phyloP scores from a whole-genome alignment of 1,284 basidiomycete genomes.

The Takashimella koratensis region DNA sequence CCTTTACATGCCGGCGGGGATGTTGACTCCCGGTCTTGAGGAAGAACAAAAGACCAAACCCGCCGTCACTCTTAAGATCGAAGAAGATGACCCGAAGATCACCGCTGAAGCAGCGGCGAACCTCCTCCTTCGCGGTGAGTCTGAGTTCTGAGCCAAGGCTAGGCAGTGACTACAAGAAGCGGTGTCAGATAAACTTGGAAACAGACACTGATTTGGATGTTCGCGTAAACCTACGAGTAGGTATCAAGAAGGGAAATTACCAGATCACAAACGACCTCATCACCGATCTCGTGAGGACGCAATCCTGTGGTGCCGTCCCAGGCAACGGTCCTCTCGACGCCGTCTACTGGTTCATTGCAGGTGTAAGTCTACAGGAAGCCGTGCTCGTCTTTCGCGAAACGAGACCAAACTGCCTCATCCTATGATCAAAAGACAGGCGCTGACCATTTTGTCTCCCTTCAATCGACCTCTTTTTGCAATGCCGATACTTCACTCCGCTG shows the following conservation, averaged over 20 bases:
- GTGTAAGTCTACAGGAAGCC: slow-evolving; percentile 49
- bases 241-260: slow-evolving; percentile 66
- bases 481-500: neutral
- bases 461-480: neutral
- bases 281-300: slow-evolving; percentile 64
- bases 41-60: slow-evolving; percentile 82
- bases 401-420: too few species aligned
- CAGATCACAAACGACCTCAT: slow-evolving; percentile 74
- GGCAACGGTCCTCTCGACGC: slow-evolving; percentile 61
- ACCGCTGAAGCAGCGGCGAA: slow-evolving; percentile 65
- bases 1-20: slow-evolving; percentile 82
- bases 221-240: slow-evolving; percentile 50
- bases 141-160: neutral
- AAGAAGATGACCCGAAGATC: slow-evolving; percentile 67
- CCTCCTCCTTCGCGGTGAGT: slow-evolving; percentile 61
- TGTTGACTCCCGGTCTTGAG: slow-evolving; percentile 74
- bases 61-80: slow-evolving; percentile 71
- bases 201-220: too few species aligned
- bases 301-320: slow-evolving; percentile 65
- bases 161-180: too few species aligned
- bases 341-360: slow-evolving; percentile 52
- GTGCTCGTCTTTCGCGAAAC: too few species aligned
- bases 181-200: too few species aligned
- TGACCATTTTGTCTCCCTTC: neutral
- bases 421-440: too few species aligned